Evolutionary conservation across 225 moss, liverwort and hornwort species (phyloP).

Genomic region (Polytrichum commune): DNA sequence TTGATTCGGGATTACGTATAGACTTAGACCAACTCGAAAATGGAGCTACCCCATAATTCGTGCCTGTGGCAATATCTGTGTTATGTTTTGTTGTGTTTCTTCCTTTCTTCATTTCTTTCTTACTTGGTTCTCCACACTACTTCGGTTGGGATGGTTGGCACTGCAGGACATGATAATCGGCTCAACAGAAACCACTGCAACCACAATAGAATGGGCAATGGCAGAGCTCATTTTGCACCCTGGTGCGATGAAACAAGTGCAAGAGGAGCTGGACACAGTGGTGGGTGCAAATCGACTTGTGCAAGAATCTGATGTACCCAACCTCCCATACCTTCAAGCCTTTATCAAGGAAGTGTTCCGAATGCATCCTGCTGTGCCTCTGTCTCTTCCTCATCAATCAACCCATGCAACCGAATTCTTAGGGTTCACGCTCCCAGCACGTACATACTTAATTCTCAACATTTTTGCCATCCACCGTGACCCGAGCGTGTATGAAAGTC

Average conservation of each 20-base stretch:
- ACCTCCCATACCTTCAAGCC: too few relatives aligned
- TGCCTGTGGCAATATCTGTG: too few relatives aligned
- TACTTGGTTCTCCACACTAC: too few relatives aligned
- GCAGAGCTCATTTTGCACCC: conserved; percentile 38
- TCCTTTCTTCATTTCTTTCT: neutral
- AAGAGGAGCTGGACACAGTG: conserved; percentile 59
- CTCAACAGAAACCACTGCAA: conserved; percentile 48
- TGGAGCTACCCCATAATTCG: too few relatives aligned
- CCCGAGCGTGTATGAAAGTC: conserved; percentile 31
- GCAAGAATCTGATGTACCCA: conserved; percentile 18
- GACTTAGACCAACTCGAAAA: too few relatives aligned
- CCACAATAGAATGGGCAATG: conserved; percentile 17
- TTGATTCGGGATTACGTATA: too few relatives aligned
- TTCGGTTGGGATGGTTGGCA: too few relatives aligned
- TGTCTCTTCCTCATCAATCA: conserved; percentile 51
- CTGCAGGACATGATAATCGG: conserved; percentile 63
- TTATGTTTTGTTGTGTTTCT: too few relatives aligned
- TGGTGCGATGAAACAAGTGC: conserved; percentile 22
- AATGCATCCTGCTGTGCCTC: conserved; percentile 29
- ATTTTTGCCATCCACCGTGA: conserved; percentile 18
- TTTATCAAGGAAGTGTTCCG: conserved; percentile 68
- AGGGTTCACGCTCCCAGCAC: conserved; percentile 52
- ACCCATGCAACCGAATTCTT: conserved; percentile 27
- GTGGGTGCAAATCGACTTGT: conserved; percentile 53
- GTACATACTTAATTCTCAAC: conserved; percentile 56